Evolutionary conservation across 345 rosid species (phyloP).

Genomic region (Salix exigua): DNA sequence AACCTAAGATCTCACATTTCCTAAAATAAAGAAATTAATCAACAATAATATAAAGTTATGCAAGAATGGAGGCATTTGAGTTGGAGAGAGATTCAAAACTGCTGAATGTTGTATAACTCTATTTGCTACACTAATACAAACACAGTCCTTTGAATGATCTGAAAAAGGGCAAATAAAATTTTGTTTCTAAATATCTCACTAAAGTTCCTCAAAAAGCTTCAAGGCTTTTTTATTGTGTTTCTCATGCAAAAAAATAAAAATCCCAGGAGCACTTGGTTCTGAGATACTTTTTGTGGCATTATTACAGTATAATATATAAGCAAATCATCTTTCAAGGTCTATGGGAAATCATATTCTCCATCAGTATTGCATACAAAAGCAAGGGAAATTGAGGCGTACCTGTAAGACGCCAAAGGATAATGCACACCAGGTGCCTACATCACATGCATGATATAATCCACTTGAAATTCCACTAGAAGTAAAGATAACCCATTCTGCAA

Average conservation of each 20-base stretch:
- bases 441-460: conserved; percentile 95
- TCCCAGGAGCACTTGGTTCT: background rate
- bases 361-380: too few relatives aligned
- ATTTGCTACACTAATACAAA: too few relatives aligned
- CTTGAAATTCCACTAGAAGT: conserved; percentile 89
- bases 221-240: too few relatives aligned
- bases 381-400: conserved; percentile 33
- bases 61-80: too few relatives aligned
- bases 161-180: too few relatives aligned
- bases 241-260: background rate
- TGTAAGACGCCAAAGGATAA: conserved; percentile 72
- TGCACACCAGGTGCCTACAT: conserved; percentile 88
- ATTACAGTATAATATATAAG: background rate
- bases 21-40: background rate
- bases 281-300: background rate
- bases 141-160: too few relatives aligned
- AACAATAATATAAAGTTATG: background rate
- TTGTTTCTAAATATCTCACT: too few relatives aligned
- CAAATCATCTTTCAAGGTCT: background rate
- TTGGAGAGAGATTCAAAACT: too few relatives aligned
- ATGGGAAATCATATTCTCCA: background rate
- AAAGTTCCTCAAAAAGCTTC: too few relatives aligned
- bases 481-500: conserved; percentile 92
- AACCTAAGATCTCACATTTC: background rate
- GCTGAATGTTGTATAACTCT: too few relatives aligned